Conservation (phyloP, 1,139 yeast species). For the Magnusiomyces tetraspermus region DNA sequence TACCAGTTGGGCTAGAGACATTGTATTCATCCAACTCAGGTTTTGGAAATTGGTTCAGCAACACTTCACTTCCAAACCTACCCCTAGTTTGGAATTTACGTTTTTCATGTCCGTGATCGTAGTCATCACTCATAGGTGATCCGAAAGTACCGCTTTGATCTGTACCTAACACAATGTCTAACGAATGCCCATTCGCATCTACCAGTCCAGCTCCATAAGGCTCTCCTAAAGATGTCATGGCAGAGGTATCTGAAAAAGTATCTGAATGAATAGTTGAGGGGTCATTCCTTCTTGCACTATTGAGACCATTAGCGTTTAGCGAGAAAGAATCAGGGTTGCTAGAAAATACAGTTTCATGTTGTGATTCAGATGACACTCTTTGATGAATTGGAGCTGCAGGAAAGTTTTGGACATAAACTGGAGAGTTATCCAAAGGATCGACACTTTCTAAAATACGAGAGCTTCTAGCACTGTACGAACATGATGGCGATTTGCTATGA, state of each 20-base stretch:
- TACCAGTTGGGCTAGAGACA: background rate
- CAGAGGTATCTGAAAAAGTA: slow-evolving; percentile 26
- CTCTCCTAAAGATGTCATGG: slow-evolving; percentile 27
- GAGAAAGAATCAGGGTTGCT: too few relatives aligned
- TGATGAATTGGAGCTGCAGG: background rate
- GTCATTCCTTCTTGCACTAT: background rate
- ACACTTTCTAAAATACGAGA: background rate
- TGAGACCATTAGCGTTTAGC: background rate
- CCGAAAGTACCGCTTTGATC: too few relatives aligned
- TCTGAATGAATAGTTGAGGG: background rate
- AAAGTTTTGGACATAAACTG: background rate
- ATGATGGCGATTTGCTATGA: background rate
- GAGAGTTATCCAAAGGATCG: slow-evolving; percentile 17
- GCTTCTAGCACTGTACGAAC: background rate
- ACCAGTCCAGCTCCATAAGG: slow-evolving; percentile 20
- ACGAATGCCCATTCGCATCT: slow-evolving; percentile 8
- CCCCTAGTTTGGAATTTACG: slow-evolving; percentile 20
- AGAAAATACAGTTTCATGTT: background rate
- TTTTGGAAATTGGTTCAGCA: slow-evolving; percentile 16
- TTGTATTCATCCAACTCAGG: background rate
- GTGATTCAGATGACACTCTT: background rate
- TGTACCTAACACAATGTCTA: slow-evolving; percentile 1
- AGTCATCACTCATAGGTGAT: background rate
- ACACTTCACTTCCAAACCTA: slow-evolving; percentile 25
- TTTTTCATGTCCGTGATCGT: slow-evolving; percentile 8